These are phyloP conservation scores for Sonneratia alba DNA, from an alignment of 345 rosid species.

Conservation along the genomic window DNA sequence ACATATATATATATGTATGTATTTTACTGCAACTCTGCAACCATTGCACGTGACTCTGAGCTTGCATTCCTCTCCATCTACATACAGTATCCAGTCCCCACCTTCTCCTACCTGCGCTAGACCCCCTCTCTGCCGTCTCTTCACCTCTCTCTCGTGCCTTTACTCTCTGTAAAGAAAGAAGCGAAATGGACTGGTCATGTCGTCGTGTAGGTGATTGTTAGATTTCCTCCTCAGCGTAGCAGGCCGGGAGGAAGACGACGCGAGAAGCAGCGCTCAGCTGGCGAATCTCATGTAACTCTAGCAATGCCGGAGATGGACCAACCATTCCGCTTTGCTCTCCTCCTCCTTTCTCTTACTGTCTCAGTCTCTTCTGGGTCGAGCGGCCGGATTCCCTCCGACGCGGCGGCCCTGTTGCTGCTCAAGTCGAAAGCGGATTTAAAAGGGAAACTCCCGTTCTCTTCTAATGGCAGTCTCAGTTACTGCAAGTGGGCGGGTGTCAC, in stretches of 20 bases:
- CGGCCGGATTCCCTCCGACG: constrained; percentile 30
- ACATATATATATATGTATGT: too few relatives aligned
- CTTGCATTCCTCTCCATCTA: constrained; percentile 19
- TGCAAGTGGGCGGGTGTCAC: constrained; percentile 74
- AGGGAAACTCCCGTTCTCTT: constrained; percentile 27
- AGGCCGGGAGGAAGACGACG: not conserved
- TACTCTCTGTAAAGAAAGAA: not conserved
- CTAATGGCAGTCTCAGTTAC: constrained; percentile 22
- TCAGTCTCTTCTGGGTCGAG: constrained; percentile 7
- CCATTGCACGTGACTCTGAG: constrained; percentile 45
- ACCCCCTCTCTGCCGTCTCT: not conserved
- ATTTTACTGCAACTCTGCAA: not conserved
- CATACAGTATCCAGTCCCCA: constrained; percentile 13
- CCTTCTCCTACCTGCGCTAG: not conserved
- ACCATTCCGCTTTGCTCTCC: constrained; percentile 4
- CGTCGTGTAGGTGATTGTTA: not conserved
- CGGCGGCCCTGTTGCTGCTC: constrained; percentile 53
- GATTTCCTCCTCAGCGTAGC: not conserved
- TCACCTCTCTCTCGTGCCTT: not conserved
- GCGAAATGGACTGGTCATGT: not conserved
- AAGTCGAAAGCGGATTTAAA: constrained; percentile 60
- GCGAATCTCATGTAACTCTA: not conserved
- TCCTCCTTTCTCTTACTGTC: not conserved
- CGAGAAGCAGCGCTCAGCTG: not conserved
- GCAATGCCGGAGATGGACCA: constrained; percentile 19